Percentiles rank a stretch among this genome's conserved stretches.
Evolutionary conservation across 176 grass and related monocot species (phyloP).

Genomic region (Musa beccarii): DNA sequence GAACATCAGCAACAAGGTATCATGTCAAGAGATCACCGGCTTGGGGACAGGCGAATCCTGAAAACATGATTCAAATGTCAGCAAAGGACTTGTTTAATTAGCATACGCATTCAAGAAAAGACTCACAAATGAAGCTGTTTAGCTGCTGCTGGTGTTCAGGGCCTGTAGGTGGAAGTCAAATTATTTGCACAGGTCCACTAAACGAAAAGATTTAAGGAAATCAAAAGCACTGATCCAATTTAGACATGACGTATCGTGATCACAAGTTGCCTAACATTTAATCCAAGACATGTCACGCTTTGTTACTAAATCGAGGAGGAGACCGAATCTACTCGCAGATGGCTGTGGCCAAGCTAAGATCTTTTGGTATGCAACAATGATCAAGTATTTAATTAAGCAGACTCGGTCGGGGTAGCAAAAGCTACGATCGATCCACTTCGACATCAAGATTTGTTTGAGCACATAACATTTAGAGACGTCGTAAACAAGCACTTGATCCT

Average conservation of each 20-base stretch:
- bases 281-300: neutral
- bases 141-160: neutral
- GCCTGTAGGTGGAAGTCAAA: neutral
- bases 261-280: neutral
- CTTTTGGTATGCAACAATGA: neutral
- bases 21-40: too few species aligned
- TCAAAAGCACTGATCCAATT: neutral
- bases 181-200: neutral
- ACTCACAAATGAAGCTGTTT: neutral
- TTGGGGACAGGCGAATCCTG: neutral
- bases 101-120: neutral
- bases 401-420: neutral
- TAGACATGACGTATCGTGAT: neutral
- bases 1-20: too few species aligned
- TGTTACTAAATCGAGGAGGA: neutral
- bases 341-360: neutral
- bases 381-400: neutral
- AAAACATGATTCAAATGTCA: neutral
- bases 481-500: too few species aligned
- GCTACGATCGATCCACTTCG: neutral
- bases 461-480: neutral
- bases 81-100: neutral
- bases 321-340: neutral
- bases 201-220: neutral
- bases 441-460: neutral